Percentiles rank a stretch among this genome's conserved stretches.
phyloP scores from a whole-genome alignment of 1,284 basidiomycete species.

The Leccinum griseonigrum region DNA sequence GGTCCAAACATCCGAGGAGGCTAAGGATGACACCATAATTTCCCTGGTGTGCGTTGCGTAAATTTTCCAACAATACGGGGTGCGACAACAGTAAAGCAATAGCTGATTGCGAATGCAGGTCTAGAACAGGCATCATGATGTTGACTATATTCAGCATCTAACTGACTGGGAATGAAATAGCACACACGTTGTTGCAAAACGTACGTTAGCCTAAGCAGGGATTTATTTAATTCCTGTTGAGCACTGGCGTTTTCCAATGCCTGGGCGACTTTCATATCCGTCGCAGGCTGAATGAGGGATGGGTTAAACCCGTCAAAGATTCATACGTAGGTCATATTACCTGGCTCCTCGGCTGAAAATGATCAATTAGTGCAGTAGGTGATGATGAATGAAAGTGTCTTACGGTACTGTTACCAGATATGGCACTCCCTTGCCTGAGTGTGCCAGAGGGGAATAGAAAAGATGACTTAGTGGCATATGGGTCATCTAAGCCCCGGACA shows the following conservation, averaged over 20 bases:
- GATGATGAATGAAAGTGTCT: conserved; percentile 15
- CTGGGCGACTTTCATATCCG: conserved; percentile 55
- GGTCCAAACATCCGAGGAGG: conserved; percentile 84
- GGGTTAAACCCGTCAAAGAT: background rate
- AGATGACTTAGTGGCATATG: conserved; percentile 49
- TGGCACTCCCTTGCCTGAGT: conserved; percentile 23
- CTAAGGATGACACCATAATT: conserved; percentile 90
- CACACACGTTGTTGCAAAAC: conserved; percentile 75
- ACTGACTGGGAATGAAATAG: background rate
- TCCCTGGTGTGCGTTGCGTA: conserved; percentile 85
- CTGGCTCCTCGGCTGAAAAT: conserved; percentile 32
- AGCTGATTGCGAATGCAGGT: conserved; percentile 69
- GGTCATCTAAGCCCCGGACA: conserved; percentile 73
- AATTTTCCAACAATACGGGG: conserved; percentile 76
- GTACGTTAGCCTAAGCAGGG: conserved; percentile 81
- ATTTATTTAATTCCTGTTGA: conserved; percentile 83
- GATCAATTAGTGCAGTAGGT: conserved; percentile 4
- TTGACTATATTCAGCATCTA: conserved; percentile 3
- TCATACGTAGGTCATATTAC: conserved; percentile 12
- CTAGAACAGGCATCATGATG: conserved; percentile 33
- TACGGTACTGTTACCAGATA: conserved; percentile 46
- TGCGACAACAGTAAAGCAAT: conserved; percentile 82
- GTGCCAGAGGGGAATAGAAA: conserved; percentile 16
- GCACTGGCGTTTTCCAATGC: conserved; percentile 76
- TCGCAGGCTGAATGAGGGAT: conserved; percentile 36